Evolutionary conservation across 2,329 filamentous ascomycete genomes (phyloP), one percentile per base, ranked within the genome.

Genomic region (Aspergillus floridensis): DNA sequence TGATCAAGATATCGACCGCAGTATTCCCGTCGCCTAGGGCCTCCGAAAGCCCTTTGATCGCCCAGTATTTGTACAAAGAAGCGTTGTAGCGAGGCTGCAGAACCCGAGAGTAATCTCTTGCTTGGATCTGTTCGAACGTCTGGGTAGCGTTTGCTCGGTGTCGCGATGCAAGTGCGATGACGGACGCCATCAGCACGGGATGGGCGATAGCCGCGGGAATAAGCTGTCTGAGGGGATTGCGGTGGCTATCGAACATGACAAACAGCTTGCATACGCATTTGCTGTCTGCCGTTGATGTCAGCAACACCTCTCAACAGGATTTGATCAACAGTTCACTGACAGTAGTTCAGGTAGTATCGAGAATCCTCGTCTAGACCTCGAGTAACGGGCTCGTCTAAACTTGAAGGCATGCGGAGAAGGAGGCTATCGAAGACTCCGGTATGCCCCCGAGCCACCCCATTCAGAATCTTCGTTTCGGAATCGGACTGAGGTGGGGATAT

Each of bases 261-360:
- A 64, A 71, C 16, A 74, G 56, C 54, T 73, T 71, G 65, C 70
- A 70, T 53, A 74, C 69, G 21, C 66, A 68, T 22, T 65, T 61
- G 53, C 67, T 70, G 64, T 73, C 72, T 74, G 26, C 1, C 5
- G 26, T 3, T 50, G 53, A 31, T n/a, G 51, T 63, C 35, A 59
- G 49, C 32, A 12, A 7, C 14, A n/a, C 56, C 19, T 16, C 21
- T 7, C 7, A 7, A 29, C 19, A 44, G 22, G 10, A 16, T 2
- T 53, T 22, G n/a, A 29, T 16, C n/a, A 19, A n/a, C 5, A 41
- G 14, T 10, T 46, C 21, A 60, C 69, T 58, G 56, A 73, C 71
- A 74, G 58, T 74, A 73, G 57, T 74, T 66, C 12, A 74, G 50
- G 49, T 74, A 74, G 26, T 68, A 74, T 47, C 63, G 66, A 8